Evolutionary conservation across 352 stramenopile species (phyloP).

Genomic region (Elongisporangium senticosum): DNA sequence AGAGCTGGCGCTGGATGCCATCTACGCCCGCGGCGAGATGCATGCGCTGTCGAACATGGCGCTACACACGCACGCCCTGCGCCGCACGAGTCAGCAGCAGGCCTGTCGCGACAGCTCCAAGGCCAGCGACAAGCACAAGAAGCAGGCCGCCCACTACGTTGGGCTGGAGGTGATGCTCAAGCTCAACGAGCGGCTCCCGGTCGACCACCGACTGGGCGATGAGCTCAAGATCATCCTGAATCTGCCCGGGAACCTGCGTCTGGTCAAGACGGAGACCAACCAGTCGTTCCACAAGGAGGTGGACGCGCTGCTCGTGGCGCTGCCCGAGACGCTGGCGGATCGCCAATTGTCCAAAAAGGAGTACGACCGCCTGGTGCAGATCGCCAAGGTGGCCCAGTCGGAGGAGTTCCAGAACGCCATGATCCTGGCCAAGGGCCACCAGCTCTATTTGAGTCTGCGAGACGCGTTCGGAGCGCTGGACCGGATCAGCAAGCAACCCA

Average conservation of each 20-base stretch:
- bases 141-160: slow-evolving; percentile 38
- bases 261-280: slow-evolving; percentile 31
- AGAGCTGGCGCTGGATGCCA: slow-evolving; percentile 14
- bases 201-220: slow-evolving; percentile 31
- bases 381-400: slow-evolving; percentile 35
- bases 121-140: slow-evolving; percentile 25
- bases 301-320: slow-evolving; percentile 28
- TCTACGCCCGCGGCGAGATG: slow-evolving; percentile 28
- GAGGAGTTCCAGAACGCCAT: slow-evolving; percentile 34
- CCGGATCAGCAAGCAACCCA: slow-evolving; percentile 13
- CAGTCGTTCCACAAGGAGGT: slow-evolving; percentile 41
- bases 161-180: slow-evolving; percentile 41
- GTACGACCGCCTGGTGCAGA: slow-evolving; percentile 34
- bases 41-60: slow-evolving; percentile 27
- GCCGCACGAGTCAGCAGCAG: slow-evolving; percentile 30
- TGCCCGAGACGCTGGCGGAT: slow-evolving; percentile 6
- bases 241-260: slow-evolving; percentile 31
- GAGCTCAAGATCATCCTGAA: slow-evolving; percentile 40
- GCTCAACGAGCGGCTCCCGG: slow-evolving; percentile 29
- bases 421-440: slow-evolving; percentile 23
- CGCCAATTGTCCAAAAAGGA: slow-evolving; percentile 18
- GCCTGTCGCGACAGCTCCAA: slow-evolving; percentile 31
- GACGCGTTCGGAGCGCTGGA: slow-evolving; percentile 24
- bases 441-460: slow-evolving; percentile 30
- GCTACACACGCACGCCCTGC: slow-evolving; percentile 30